phyloP scores from a whole-genome alignment of 2,329 filamentous ascomycete genomes.

The Colletotrichum costaricense region DNA sequence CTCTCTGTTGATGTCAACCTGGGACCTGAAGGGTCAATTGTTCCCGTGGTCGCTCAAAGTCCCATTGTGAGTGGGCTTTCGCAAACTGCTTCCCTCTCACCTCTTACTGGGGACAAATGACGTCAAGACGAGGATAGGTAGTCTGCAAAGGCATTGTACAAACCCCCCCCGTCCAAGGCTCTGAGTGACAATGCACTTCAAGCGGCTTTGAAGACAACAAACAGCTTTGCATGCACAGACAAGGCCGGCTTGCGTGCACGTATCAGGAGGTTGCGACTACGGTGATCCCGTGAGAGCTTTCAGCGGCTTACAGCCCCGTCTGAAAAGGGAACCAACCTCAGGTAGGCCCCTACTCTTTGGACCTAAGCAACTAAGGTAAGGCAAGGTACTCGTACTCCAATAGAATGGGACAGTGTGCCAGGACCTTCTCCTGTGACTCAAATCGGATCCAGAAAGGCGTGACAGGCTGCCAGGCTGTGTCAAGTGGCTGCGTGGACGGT shows the following conservation, averaged over 20 bases:
- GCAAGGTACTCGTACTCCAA: not conserved
- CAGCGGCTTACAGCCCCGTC: not conserved
- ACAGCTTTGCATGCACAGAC: conserved; percentile 24
- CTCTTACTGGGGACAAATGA: conserved; percentile 30
- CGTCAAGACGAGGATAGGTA: conserved; percentile 18
- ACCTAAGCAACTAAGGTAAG: no score
- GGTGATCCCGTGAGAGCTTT: conserved; percentile 25
- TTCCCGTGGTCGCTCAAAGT: not conserved
- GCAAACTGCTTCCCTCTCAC: conserved; percentile 10
- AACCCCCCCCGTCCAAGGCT: not conserved
- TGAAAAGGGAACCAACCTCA: not conserved
- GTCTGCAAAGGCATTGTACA: conserved; percentile 17
- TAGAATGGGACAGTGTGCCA: conserved; percentile 18
- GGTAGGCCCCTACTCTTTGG: no score
- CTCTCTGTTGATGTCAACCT: no score
- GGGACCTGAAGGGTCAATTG: not conserved
- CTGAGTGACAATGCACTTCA: conserved; percentile 22
- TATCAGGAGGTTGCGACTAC: conserved; percentile 24
- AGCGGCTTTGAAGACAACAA: conserved; percentile 20
- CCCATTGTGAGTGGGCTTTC: conserved; percentile 1
- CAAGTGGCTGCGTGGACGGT: conserved; percentile 27
- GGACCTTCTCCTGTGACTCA: conserved; percentile 33
- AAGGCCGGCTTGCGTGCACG: conserved; percentile 14
- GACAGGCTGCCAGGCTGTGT: conserved; percentile 31
- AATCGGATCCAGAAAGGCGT: conserved; percentile 23